Base-by-base conservation (phyloP, 257 asterid species). In the Capsicum pubescens region DNA sequence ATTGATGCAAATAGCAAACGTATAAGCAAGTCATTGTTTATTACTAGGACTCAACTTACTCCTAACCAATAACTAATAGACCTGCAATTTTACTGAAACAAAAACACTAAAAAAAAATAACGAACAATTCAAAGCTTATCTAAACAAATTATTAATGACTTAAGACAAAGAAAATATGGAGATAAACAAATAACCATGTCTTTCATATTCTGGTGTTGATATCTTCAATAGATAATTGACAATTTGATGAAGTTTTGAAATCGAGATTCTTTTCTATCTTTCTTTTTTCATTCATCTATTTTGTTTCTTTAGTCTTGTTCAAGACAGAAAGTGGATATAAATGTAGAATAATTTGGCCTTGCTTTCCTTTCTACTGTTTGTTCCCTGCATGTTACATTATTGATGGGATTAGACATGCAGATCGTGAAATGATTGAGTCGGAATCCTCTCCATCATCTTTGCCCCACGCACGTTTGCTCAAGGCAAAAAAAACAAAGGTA, bases 351-450 rank as follows among this genome's bases (percentile, higher is more conserved):
- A 10, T 70, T 70, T 69, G 15, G 2, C 9, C 9, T 44, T 5
- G 57, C 57, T 70, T 46, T 72, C 80, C 3, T 72, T 72, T 46
- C 42, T 46, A 46, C 59, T 48, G 36, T 72, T 71, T 48, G 57
- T 72, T 19, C 36, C 42, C 3, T 50, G 8, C 44, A 74, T 11
- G 61, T 21, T 44, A 44, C 48, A 7, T 44, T 48, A 50, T 74
- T 74, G 80, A 50, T 74, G 46, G 44, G 44, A 74, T 50, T 19
- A 3, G 21, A 50, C 61, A 74, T 74, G 80, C 80, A 74, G 80
- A 17, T 50, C 3, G 19, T 48, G 19, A 74, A 74, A 19, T 74
- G 60, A 50, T 50, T 69, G 78, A 55, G 8, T 69, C 78, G 42
- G 35, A 69, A 42, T 69, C 12, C 9, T 74, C 80, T 74, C 21